Evolutionary conservation across 495 filamentous ascomycete species (phyloP).

Genomic region (Lasiosphaeriaceae sp.): DNA sequence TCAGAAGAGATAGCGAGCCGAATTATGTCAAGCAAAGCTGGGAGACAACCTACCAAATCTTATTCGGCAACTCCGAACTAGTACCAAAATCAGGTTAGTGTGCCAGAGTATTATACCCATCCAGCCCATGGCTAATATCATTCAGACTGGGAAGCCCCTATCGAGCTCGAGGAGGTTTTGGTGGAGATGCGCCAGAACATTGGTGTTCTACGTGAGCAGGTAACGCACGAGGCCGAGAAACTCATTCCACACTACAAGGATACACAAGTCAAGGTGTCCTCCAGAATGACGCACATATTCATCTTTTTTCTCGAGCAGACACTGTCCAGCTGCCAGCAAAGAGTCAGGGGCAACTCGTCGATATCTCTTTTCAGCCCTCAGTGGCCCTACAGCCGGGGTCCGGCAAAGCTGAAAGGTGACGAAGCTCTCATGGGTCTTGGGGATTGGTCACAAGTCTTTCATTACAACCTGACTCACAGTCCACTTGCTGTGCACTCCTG

Average conservation of each 20-base stretch:
- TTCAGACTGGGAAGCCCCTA: slow-evolving; percentile 7
- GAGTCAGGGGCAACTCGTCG: background rate
- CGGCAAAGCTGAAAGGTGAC: background rate
- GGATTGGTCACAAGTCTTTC: background rate
- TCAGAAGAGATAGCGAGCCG: background rate
- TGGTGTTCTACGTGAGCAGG: background rate
- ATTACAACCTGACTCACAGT: background rate
- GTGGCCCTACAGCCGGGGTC: background rate
- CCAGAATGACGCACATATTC: slow-evolving; percentile 2
- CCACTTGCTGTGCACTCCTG: background rate
- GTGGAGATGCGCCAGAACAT: background rate
- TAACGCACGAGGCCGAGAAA: background rate
- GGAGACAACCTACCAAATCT: background rate
- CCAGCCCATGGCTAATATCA: background rate
- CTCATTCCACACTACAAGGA: background rate
- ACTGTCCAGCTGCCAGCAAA: slow-evolving; percentile 3
- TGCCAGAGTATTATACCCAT: no score
- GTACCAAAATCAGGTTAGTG: slow-evolving; percentile 4
- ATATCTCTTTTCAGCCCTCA: background rate
- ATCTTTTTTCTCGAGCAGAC: slow-evolving; percentile 7
- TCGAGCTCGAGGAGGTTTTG: slow-evolving; percentile 3
- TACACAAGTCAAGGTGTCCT: background rate
- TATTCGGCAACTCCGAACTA: background rate
- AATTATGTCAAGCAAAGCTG: background rate
- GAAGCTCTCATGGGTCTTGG: background rate